These are phyloP conservation scores for Eucalyptus marginata DNA, from an alignment of 345 rosid species.

Conservation along the genomic window DNA sequence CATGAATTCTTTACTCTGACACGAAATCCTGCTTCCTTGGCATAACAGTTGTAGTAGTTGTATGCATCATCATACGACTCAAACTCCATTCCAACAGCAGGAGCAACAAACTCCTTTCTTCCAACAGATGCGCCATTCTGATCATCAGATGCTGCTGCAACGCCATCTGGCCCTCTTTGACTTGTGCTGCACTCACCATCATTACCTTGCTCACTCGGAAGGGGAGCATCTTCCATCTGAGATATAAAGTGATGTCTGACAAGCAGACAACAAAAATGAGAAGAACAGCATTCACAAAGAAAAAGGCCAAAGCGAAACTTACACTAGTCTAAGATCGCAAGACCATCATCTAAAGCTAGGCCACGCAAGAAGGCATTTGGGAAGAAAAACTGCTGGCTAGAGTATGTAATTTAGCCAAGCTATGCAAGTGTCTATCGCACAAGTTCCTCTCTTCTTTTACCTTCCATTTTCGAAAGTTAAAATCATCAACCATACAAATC, in stretches of 20 bases:
- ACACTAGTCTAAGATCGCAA: neutral
- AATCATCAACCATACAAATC: neutral
- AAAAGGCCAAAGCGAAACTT: neutral
- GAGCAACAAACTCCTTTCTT: conserved; percentile 54
- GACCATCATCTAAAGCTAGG: neutral
- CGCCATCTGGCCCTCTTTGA: neutral
- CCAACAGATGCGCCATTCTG: conserved; percentile 10
- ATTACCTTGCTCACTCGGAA: conserved; percentile 19
- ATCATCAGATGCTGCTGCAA: conserved; percentile 9
- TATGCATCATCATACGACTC: conserved; percentile 76
- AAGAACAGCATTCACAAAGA: neutral
- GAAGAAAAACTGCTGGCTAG: neutral
- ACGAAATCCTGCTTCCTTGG: conserved; percentile 59
- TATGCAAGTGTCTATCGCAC: neutral
- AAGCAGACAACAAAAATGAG: neutral
- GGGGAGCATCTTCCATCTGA: conserved; percentile 20
- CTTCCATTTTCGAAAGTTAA: neutral
- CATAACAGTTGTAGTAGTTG: conserved; percentile 70
- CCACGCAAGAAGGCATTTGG: neutral
- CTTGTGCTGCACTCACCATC: conserved; percentile 3
- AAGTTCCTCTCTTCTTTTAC: neutral
- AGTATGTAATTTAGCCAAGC: neutral
- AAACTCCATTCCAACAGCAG: conserved; percentile 79
- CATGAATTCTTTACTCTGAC: conserved; percentile 80
- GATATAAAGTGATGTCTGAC: neutral